phyloP scores from a whole-genome alignment of 352 stramenopile genomes.

The Globisporangium alternatum region DNA sequence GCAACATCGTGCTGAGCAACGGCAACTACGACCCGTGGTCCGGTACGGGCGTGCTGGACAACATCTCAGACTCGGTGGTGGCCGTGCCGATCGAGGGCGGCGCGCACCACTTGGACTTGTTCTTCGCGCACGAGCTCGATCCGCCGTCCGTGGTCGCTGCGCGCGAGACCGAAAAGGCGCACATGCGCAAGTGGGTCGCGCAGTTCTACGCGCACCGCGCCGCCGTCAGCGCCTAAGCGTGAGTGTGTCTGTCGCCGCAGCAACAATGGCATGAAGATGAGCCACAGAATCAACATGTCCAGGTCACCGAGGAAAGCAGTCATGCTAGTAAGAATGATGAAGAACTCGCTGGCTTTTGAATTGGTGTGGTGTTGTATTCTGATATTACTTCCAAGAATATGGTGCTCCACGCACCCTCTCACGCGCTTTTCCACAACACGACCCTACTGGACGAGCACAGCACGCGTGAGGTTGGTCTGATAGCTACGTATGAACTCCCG shows the following conservation, averaged over 20 bases:
- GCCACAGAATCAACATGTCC: too few relatives aligned
- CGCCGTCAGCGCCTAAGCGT: conserved; percentile 6
- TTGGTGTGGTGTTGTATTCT: neutral
- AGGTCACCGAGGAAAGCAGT: too few relatives aligned
- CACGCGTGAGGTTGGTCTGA: too few relatives aligned
- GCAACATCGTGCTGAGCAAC: conserved; percentile 96
- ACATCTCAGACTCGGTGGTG: conserved; percentile 67
- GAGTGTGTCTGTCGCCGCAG: neutral
- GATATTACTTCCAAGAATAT: too few relatives aligned
- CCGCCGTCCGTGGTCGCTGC: conserved; percentile 65
- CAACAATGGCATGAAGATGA: neutral
- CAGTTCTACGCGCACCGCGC: conserved; percentile 43
- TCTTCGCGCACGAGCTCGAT: conserved; percentile 89
- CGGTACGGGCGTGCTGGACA: conserved; percentile 79
- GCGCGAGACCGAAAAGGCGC: conserved; percentile 61
- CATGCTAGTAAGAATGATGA: neutral
- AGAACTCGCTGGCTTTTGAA: neutral
- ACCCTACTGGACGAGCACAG: too few relatives aligned
- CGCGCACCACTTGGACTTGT: conserved; percentile 90
- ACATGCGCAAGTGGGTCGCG: conserved; percentile 84
- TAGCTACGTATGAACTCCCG: too few relatives aligned
- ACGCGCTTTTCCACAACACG: too few relatives aligned
- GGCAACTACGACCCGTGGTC: conserved; percentile 93
- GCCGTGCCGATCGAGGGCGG: conserved; percentile 65
- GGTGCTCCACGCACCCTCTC: too few relatives aligned